Conservation (phyloP, 352 stramenopile species). For the Pythium dissimile region DNA sequence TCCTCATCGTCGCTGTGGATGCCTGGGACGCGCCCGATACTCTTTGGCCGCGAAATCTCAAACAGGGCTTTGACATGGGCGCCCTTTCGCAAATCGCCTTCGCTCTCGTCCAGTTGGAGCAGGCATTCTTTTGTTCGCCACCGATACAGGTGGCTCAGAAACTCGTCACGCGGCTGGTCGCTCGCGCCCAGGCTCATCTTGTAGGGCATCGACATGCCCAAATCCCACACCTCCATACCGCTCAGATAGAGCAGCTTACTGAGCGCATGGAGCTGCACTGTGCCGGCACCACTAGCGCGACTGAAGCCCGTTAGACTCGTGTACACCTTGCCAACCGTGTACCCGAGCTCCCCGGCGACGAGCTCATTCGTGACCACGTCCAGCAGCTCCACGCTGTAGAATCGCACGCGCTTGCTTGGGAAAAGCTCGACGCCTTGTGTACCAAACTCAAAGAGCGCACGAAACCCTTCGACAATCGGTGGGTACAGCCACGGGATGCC, state of each 20-base stretch:
- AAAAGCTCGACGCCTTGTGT: slow-evolving; percentile 61
- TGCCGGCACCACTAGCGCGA: slow-evolving; percentile 66
- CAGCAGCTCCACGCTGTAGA: slow-evolving; percentile 92
- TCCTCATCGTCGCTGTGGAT: slow-evolving; percentile 20
- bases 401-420: slow-evolving; percentile 52
- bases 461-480: slow-evolving; percentile 84
- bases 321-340: slow-evolving; percentile 92
- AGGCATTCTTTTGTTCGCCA: slow-evolving; percentile 48
- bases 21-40: slow-evolving; percentile 18
- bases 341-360: slow-evolving; percentile 90
- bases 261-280: slow-evolving; percentile 80
- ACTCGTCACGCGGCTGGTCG: slow-evolving; percentile 67
- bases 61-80: slow-evolving; percentile 54
- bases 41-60: slow-evolving; percentile 39
- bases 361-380: slow-evolving; percentile 73
- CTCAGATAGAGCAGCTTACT: slow-evolving; percentile 66
- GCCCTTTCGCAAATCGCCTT: slow-evolving; percentile 33
- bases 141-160: slow-evolving; percentile 66
- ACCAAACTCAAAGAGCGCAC: slow-evolving; percentile 52
- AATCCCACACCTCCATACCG: slow-evolving; percentile 83
- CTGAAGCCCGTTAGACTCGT: slow-evolving; percentile 87
- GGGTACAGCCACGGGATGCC: slow-evolving; percentile 92
- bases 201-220: slow-evolving; percentile 90
- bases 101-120: slow-evolving; percentile 43
- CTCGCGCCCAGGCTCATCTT: slow-evolving; percentile 78